These are phyloP conservation scores for Yamadazyma siamensis DNA, from an alignment of 1,139 yeast genomes.

Conservation along the genomic window DNA sequence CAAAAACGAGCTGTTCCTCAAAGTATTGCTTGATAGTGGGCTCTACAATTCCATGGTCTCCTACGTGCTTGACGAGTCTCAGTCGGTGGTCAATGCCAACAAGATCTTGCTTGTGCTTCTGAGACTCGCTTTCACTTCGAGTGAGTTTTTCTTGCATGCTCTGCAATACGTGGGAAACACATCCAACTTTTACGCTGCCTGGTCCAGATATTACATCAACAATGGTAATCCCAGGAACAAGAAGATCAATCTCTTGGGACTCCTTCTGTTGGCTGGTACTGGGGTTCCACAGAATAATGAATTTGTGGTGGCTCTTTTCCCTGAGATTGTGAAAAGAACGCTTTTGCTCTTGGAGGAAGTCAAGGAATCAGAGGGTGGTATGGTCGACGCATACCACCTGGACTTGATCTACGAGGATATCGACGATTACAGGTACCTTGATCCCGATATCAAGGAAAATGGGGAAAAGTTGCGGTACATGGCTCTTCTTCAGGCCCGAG, in stretches of 20 bases:
- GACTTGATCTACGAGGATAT: conserved; percentile 54
- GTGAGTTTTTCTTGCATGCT: conserved; percentile 39
- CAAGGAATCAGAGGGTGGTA: conserved; percentile 58
- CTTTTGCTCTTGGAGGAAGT: conserved; percentile 70
- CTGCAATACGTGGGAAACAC: conserved; percentile 30
- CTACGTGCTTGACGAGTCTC: conserved; percentile 47
- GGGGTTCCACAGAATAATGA: conserved; percentile 19
- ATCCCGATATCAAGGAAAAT: conserved; percentile 46
- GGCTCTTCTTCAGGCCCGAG: conserved; percentile 40
- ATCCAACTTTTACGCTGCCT: conserved; percentile 23
- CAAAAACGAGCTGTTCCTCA: conserved; percentile 23
- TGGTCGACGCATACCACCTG: conserved; percentile 59
- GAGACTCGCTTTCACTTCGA: conserved; percentile 48
- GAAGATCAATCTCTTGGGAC: conserved; percentile 61
- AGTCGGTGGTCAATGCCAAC: conserved; percentile 45
- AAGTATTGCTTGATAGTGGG: conserved; percentile 42
- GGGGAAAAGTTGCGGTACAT: conserved; percentile 60
- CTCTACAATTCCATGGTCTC: conserved; percentile 43
- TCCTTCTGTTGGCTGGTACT: conserved; percentile 38
- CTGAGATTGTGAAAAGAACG: conserved; percentile 49
- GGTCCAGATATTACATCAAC: conserved; percentile 40
- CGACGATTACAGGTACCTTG: conserved; percentile 45
- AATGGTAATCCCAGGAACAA: conserved; percentile 68
- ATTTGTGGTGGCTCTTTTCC: conserved; percentile 23
- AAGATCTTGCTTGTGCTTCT: conserved; percentile 54